These are phyloP conservation scores for Geosmithia morbida DNA, from an alignment of 2,329 filamentous ascomycete species.

Conservation along the genomic window DNA sequence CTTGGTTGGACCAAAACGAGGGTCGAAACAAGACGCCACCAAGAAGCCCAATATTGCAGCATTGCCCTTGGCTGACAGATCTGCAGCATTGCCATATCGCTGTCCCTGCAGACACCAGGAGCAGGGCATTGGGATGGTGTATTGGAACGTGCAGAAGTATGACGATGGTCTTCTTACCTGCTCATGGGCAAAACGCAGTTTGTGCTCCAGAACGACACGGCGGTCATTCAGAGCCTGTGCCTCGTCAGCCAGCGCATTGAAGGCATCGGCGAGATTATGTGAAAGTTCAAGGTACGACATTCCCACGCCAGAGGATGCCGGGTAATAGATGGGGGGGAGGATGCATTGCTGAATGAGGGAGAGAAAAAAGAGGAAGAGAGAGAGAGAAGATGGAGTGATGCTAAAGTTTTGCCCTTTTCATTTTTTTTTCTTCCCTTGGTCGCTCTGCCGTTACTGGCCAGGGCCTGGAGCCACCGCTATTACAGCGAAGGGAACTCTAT, in stretches of 20 bases:
- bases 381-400: not conserved
- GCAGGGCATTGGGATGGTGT: slow-evolving; percentile 3
- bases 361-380: not conserved
- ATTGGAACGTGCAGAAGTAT: slow-evolving; percentile 1
- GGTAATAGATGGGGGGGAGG: not conserved
- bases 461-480: not conserved
- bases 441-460: no score
- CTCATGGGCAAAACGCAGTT: slow-evolving; percentile 51
- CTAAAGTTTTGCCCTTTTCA: not conserved
- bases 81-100: not conserved
- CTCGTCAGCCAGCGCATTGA: slow-evolving; percentile 49
- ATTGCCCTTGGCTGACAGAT: not conserved
- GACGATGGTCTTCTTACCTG: slow-evolving; percentile 34
- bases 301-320: slow-evolving; percentile 9
- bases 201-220: slow-evolving; percentile 52
- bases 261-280: slow-evolving; percentile 47
- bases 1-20: not conserved
- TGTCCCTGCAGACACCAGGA: not conserved
- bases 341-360: not conserved
- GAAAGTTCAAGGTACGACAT: slow-evolving; percentile 27
- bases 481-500: not conserved
- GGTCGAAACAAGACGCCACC: not conserved
- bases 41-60: not conserved
- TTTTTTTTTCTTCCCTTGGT: not conserved
- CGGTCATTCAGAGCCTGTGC: slow-evolving; percentile 48